Base-by-base conservation (phyloP, 352 stramenopile genomes). In the Peronospora farinosa region DNA sequence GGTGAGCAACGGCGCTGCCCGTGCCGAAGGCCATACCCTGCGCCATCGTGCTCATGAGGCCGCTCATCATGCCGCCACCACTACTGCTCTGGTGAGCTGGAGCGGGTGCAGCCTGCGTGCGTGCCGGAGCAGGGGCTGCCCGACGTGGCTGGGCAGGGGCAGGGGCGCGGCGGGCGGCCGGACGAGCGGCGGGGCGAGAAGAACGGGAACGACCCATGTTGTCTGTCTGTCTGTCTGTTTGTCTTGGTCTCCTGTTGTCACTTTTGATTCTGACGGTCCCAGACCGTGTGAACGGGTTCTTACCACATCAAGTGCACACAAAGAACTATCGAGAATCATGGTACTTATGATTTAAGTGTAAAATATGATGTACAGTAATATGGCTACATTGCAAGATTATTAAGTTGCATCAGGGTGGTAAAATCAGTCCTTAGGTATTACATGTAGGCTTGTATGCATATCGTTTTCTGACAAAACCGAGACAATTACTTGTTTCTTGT, bases 21-120 rank as follows among this genome's bases (percentile, higher is more conserved):
- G 92, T 98, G 63, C 96, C 96, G 67, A 98, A 98, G n/a, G 95
- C 95, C 88, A 98, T 98, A 54, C 96, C 96, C 72, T 97, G 86
- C 17, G 88, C 92, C 57, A 98, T 96, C 28, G 93, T 98, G 55
- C 86, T 84, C 67, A 96, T 96, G 61, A 98, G 94, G 31, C 94
- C 94, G 33, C 85, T 74, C 55, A 98, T 85, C 91, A 98, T 98
- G 49, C 78, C 72, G 41, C 80, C 79, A 32, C 74, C 65, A 54
- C 69, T 65, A 54, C 69, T 62, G 57, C 74, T 75, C 37, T 62
- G 63, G 13, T 75, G 76, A 1, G 70, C 74, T 35, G 80, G 77
- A 23, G 78, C 47, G 28, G 76, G 72, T 0, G 78, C 70, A 5
- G 70, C 54, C 51, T 84, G 76, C 36, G 59, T 69, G 17, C 59